phyloP scores from a whole-genome alignment of 176 grass and related monocot species.

The Aechmea fasciata region DNA sequence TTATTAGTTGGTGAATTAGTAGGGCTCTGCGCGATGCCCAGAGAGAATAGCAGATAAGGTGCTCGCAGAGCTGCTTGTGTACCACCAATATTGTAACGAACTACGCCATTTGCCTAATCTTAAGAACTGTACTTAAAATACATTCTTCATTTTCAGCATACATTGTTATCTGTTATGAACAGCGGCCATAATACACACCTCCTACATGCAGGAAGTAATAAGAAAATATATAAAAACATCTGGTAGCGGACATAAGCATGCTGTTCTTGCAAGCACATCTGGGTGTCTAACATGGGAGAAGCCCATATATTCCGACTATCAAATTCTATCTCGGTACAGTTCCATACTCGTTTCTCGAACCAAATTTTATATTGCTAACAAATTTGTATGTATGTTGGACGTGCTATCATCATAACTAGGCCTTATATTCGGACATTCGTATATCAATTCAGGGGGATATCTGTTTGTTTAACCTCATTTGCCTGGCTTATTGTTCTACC shows the following conservation, averaged over 20 bases:
- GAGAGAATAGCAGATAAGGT: neutral
- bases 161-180: neutral
- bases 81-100: too few relatives aligned
- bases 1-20: neutral
- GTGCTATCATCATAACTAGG: too few relatives aligned
- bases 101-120: too few relatives aligned
- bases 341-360: too few relatives aligned
- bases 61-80: too few relatives aligned
- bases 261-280: conserved; percentile 68
- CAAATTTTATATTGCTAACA: too few relatives aligned
- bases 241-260: conserved; percentile 71
- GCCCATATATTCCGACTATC: conserved; percentile 75
- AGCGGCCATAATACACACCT: neutral
- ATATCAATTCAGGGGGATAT: neutral
- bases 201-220: conserved; percentile 57
- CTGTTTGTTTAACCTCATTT: conserved; percentile 17
- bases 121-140: too few relatives aligned
- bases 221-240: conserved; percentile 75
- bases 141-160: neutral
- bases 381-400: too few relatives aligned
- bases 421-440: too few relatives aligned
- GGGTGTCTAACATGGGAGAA: conserved; percentile 85
- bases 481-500: conserved; percentile 7
- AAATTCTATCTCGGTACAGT: conserved; percentile 67
- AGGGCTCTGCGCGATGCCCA: neutral